Evolutionary conservation across 2,329 filamentous ascomycete species (phyloP), one percentile per base, ranked within the genome.

Genomic region (Monosporascus sp.): DNA sequence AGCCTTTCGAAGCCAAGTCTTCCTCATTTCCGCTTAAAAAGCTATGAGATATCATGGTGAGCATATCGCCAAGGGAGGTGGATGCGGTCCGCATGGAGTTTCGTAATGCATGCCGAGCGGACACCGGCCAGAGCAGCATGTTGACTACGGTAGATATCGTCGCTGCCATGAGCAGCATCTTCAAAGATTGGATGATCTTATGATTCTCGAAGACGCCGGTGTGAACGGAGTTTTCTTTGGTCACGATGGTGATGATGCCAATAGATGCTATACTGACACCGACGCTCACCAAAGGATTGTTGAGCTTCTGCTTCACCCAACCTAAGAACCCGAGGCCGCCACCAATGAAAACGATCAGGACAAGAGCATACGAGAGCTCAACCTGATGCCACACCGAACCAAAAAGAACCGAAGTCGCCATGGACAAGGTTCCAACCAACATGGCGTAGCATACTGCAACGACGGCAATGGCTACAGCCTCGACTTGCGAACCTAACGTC

Each of bases 201-300:
- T 84, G 84, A 61, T 88, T 84, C 0, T 88, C 91, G 64, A 96
- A 91, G 50, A 87, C 86, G 6, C 89, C 90, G 37, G 81, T 85
- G 63, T 96, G 89, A 1, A 97, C 86, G 2, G 91, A 85, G 49
- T 91, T 91, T 70, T 97, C 93, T 71, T 95, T 96, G 11, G 93
- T 96, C 57, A 97, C 76, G 46, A 96, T 84, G 2, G 89, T 92
- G 65, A 97, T 96, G 58, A 94, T 89, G 49, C 90, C 90, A 54
- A 97, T 85, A 37, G 90, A 93, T 7, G 92, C 85, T 59, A 97
- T 77, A 35, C 91, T 96, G 61, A 88, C 91, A 48, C 88, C 89
- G 37, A 93, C 88, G 65, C 91, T 92, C 58, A 94, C 89, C 52
- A 94, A 73, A 7, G 90, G 88, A 62, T 88, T 86, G 55, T 87